Conservation (phyloP, 139 green algal genomes). For the Ettlia oleoabundans region DNA sequence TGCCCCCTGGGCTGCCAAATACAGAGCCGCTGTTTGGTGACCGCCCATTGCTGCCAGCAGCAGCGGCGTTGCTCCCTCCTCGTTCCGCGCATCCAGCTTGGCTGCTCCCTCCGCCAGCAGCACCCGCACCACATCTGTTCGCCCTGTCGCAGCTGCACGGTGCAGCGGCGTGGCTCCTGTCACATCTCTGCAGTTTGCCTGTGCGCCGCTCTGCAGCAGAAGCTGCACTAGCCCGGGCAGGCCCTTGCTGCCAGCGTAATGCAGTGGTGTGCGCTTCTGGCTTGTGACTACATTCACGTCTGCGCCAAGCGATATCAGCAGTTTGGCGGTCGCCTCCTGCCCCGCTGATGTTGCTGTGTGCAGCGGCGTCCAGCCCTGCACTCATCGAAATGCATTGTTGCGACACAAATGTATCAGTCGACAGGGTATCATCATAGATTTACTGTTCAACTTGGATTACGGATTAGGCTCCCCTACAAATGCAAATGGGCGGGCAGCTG, state of each 20-base stretch:
- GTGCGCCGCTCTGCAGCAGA: constrained; percentile 61
- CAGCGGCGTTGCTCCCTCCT: constrained; percentile 57
- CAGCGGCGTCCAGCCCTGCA: constrained; percentile 75
- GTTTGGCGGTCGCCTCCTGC: constrained; percentile 51
- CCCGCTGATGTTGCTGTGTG: constrained; percentile 68
- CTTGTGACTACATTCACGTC: constrained; percentile 53
- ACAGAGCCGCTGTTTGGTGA: constrained; percentile 48
- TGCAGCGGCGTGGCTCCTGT: constrained; percentile 34
- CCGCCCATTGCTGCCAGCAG: constrained; percentile 58
- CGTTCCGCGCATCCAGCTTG: constrained; percentile 44
- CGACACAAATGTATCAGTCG: background rate
- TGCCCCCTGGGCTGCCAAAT: constrained; percentile 49
- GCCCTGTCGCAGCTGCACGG: constrained; percentile 33
- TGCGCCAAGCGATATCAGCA: constrained; percentile 60
- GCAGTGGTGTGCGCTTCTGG: constrained; percentile 61
- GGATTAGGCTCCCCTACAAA: too few relatives aligned
- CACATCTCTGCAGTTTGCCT: constrained; percentile 44
- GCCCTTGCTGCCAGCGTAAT: constrained; percentile 69
- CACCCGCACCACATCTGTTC: background rate
- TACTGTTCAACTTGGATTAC: too few relatives aligned
- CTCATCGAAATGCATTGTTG: background rate
- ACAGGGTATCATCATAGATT: too few relatives aligned
- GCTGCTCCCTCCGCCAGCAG: constrained; percentile 17
- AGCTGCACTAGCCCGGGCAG: constrained; percentile 34
- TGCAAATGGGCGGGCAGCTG: too few relatives aligned